These are phyloP conservation scores for Colletotrichum sublineola DNA, from an alignment of 2,329 filamentous ascomycete species.

Conservation along the genomic window DNA sequence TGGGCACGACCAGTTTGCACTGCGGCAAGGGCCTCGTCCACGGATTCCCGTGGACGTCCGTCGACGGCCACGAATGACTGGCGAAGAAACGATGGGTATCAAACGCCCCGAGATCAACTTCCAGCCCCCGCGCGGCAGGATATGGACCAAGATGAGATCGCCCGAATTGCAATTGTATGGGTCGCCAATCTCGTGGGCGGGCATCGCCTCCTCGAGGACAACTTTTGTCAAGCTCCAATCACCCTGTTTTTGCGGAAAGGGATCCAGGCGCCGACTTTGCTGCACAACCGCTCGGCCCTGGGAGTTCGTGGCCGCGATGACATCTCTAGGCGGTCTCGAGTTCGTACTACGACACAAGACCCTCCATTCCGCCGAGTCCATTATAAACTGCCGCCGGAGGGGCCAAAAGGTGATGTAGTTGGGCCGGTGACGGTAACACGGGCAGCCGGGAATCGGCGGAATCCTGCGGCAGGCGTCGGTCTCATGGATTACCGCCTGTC, in stretches of 20 bases:
- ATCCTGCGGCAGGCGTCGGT: not conserved
- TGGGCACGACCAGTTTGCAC: not conserved
- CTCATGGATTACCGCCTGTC: slow-evolving; percentile 5
- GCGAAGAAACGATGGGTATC: not conserved
- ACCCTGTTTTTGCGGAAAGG: slow-evolving; percentile 7
- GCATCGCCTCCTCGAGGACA: not conserved
- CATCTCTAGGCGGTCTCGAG: not conserved
- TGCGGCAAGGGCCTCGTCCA: not conserved
- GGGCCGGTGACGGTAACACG: not conserved
- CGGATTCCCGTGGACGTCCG: too few species aligned
- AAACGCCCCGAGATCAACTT: not conserved
- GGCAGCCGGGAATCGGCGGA: not conserved
- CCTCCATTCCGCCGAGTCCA: not conserved
- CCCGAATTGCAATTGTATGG: slow-evolving; percentile 2
- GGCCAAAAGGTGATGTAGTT: slow-evolving; percentile 34
- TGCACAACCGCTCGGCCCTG: not conserved
- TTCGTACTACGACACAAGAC: not conserved
- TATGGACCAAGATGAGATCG: slow-evolving; percentile 24
- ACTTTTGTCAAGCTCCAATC: slow-evolving; percentile 21
- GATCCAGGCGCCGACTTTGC: not conserved
- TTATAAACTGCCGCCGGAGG: not conserved
- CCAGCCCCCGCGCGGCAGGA: not conserved
- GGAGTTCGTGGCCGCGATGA: not conserved
- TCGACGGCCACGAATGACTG: not conserved
- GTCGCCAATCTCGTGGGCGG: slow-evolving; percentile 17